These are phyloP conservation scores for Penicillium decumbens DNA, from an alignment of 2,329 filamentous ascomycete species.

Conservation along the genomic window DNA sequence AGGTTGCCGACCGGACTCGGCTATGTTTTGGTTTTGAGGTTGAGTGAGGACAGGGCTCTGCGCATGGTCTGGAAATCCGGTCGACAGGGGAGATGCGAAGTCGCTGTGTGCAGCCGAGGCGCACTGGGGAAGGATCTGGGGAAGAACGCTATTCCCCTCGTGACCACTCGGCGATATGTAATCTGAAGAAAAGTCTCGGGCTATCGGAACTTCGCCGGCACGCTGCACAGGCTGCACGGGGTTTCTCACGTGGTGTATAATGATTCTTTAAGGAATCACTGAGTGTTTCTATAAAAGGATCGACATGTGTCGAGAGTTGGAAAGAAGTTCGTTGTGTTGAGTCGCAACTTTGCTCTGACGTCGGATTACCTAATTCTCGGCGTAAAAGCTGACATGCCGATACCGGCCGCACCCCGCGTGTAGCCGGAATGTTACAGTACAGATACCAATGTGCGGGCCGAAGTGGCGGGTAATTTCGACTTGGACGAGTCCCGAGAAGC, in stretches of 20 bases:
- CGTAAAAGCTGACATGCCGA: conserved; percentile 32
- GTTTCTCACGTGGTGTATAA: not conserved
- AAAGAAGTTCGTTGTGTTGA: conserved; percentile 2
- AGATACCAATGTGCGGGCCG: conserved; percentile 8
- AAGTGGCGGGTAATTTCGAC: conserved; percentile 4
- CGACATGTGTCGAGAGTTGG: conserved; percentile 1
- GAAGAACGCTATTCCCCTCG: conserved; percentile 19
- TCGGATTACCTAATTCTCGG: conserved; percentile 15
- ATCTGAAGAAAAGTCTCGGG: conserved; percentile 23
- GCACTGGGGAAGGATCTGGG: conserved; percentile 17
- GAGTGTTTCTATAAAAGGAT: not conserved
- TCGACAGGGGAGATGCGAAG: conserved; percentile 20
- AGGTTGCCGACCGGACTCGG: conserved; percentile 18
- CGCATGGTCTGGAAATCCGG: conserved; percentile 29
- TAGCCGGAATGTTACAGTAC: conserved; percentile 17
- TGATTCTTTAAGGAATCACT: not conserved
- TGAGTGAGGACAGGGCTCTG: conserved; percentile 15
- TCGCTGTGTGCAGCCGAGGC: conserved; percentile 18
- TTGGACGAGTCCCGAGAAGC: conserved; percentile 19
- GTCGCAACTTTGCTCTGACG: conserved; percentile 12
- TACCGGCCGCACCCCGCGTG: conserved; percentile 24
- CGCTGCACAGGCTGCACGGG: not conserved
- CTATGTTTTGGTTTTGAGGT: conserved; percentile 5
- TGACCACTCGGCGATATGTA: conserved; percentile 24
- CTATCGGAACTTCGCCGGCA: conserved; percentile 26